phyloP scores from a whole-genome alignment of 805 yeast species.

The Teunomyces cretensis region DNA sequence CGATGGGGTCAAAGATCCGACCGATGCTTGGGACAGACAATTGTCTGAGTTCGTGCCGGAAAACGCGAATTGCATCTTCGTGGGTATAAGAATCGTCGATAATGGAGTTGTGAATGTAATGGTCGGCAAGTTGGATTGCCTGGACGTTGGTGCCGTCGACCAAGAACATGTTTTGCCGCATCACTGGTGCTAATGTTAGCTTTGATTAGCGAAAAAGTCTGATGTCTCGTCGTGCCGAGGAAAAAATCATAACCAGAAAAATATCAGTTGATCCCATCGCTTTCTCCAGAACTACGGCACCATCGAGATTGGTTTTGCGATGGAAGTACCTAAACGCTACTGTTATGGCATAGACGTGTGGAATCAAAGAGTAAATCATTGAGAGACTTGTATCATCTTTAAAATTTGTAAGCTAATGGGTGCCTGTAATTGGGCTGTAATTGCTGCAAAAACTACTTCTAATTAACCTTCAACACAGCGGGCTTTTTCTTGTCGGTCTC shows the following conservation, averaged over 20 bases:
- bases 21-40: neutral
- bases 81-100: slow-evolving; percentile 20
- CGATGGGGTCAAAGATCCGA: neutral
- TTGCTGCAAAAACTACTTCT: neutral
- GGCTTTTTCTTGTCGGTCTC: neutral
- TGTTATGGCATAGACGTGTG: too few relatives aligned
- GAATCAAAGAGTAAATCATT: too few relatives aligned
- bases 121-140: slow-evolving; percentile 11
- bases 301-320: too few relatives aligned
- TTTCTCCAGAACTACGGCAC: too few relatives aligned
- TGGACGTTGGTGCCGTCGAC: neutral
- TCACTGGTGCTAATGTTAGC: too few relatives aligned
- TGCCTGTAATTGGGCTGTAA: too few relatives aligned
- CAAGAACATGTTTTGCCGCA: neutral
- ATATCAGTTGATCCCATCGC: too few relatives aligned
- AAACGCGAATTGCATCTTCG: slow-evolving; percentile 17
- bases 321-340: too few relatives aligned
- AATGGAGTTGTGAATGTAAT: slow-evolving; percentile 17
- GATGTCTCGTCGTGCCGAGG: neutral
- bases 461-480: neutral
- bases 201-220: neutral
- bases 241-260: too few relatives aligned
- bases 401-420: too few relatives aligned
- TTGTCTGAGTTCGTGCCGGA: slow-evolving; percentile 12
- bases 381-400: too few relatives aligned